phyloP scores from a whole-genome alignment of 805 yeast species.

The Suhomyces sp. region DNA sequence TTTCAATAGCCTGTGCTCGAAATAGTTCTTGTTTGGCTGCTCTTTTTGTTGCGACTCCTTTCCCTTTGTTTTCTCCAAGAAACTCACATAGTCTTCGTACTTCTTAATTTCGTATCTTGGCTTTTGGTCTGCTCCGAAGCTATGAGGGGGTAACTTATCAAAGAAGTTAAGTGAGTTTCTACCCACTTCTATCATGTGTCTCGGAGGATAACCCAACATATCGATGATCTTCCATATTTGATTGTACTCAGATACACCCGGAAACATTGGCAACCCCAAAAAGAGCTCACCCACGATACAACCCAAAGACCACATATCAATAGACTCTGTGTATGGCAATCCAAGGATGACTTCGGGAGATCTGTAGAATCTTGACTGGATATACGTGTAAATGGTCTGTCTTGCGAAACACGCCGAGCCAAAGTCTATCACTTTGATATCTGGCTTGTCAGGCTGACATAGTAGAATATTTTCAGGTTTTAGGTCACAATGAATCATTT shows the following conservation, averaged over 20 bases:
- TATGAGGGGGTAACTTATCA: conserved; percentile 35
- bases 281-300: conserved; percentile 89
- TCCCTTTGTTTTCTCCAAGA: conserved; percentile 22
- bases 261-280: conserved; percentile 88
- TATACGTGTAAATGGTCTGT: conserved; percentile 84
- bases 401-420: conserved; percentile 94
- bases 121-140: conserved; percentile 16
- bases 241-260: conserved; percentile 92
- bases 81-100: conserved; percentile 35
- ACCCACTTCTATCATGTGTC: conserved; percentile 97
- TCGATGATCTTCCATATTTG: conserved; percentile 80
- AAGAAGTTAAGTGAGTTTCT: conserved; percentile 72
- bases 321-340: conserved; percentile 84
- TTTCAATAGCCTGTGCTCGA: conserved; percentile 57
- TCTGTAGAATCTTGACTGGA: conserved; percentile 89
- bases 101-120: conserved; percentile 31
- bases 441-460: conserved; percentile 76
- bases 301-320: conserved; percentile 97
- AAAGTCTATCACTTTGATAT: conserved; percentile 89
- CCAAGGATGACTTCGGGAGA: conserved; percentile 95
- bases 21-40: conserved; percentile 82
- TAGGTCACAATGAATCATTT: conserved; percentile 91
- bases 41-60: conserved; percentile 45
- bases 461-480: conserved; percentile 93
- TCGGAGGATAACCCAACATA: conserved; percentile 83